Conservation (phyloP, 78 protist genomes). For the Isochrysis galbana region DNA sequence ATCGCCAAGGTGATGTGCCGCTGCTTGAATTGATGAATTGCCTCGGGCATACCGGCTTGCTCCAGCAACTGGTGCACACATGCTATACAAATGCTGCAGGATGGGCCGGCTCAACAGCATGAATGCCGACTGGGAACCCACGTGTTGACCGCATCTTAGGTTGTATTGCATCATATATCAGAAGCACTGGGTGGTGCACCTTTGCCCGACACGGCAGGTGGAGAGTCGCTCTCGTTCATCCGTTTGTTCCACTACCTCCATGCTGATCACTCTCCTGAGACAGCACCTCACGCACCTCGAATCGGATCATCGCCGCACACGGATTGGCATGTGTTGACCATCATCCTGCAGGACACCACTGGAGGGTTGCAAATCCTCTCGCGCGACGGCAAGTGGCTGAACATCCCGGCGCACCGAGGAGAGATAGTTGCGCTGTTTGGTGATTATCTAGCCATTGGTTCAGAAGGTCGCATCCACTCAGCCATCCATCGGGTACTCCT, state of each 20-base stretch:
- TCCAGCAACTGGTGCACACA: neutral
- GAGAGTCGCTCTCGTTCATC: neutral
- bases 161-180: neutral
- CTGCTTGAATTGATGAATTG: too few species aligned
- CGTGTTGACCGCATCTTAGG: too few species aligned
- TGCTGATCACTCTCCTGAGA: neutral
- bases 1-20: too few species aligned
- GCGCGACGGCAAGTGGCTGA: neutral
- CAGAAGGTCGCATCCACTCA: neutral
- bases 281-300: neutral
- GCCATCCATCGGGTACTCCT: conserved; percentile 4
- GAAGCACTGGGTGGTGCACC: neutral
- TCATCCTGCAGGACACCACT: neutral
- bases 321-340: neutral
- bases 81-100: neutral
- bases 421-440: neutral
- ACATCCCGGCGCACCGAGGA: neutral
- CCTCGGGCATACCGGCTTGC: neutral
- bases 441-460: neutral
- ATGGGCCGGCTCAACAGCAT: neutral
- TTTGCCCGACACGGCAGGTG: too few species aligned
- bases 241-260: neutral
- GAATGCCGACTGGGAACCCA: too few species aligned
- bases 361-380: neutral
- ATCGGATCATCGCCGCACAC: conserved; percentile 19